Evolutionary conservation across 352 stramenopile genomes (phyloP).

Genomic region (Elongisporangium anandrum): DNA sequence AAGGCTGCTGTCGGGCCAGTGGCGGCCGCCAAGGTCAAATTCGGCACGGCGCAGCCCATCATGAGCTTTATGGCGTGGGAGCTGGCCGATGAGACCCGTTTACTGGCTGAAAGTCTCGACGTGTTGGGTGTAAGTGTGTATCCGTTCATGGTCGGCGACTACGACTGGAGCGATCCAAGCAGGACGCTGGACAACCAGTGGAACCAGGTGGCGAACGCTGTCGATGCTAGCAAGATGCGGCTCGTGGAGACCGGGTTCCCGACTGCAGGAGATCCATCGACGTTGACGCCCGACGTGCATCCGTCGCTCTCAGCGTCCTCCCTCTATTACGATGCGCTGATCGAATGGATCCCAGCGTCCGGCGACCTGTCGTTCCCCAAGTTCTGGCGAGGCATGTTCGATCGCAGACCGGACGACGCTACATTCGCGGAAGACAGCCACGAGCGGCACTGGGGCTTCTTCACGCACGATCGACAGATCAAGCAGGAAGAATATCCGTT

Average conservation of each 20-base stretch:
- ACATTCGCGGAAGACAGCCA: slow-evolving; percentile 22
- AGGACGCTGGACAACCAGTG: neutral
- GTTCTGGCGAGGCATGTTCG: slow-evolving; percentile 64
- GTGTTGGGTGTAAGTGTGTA: neutral
- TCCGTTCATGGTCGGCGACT: neutral
- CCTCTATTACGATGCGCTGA: slow-evolving; percentile 21
- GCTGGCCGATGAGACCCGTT: neutral
- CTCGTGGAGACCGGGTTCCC: neutral
- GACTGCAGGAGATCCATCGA: neutral
- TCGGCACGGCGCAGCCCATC: neutral
- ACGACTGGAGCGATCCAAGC: neutral
- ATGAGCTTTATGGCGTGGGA: neutral
- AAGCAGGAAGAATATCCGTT: slow-evolving; percentile 32
- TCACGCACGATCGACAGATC: slow-evolving; percentile 34
- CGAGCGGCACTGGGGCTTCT: slow-evolving; percentile 56
- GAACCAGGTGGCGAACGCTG: neutral
- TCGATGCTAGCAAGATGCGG: neutral
- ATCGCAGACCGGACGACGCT: slow-evolving; percentile 42
- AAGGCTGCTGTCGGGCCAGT: neutral
- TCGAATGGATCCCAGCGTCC: slow-evolving; percentile 12
- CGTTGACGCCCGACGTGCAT: neutral
- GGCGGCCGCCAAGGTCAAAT: neutral
- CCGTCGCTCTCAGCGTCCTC: slow-evolving; percentile 2
- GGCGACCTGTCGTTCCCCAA: slow-evolving; percentile 9
- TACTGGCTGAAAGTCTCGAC: neutral